Evolutionary conservation across 306 rosid species (phyloP).

Genomic region (Vachellia pachyceras): DNA sequence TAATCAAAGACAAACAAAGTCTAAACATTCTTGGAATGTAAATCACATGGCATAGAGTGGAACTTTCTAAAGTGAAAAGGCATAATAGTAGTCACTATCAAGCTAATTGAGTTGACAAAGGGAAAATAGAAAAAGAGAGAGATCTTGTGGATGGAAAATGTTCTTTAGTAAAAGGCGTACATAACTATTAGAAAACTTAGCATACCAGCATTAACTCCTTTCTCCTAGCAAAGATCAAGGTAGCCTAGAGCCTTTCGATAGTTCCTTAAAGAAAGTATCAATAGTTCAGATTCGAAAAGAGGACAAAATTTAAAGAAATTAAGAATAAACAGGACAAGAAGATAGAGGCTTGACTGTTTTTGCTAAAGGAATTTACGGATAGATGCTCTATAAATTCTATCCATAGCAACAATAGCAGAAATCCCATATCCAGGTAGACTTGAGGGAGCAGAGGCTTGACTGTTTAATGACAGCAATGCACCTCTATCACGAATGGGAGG

Average conservation of each 20-base stretch:
- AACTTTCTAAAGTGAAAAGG: slow-evolving; percentile 36
- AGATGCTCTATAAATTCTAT: too few relatives aligned
- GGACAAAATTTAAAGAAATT: neutral
- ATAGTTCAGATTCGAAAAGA: too few relatives aligned
- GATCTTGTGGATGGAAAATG: too few relatives aligned
- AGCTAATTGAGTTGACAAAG: slow-evolving; percentile 30
- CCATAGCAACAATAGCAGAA: slow-evolving; percentile 99
- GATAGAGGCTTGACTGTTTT: too few relatives aligned
- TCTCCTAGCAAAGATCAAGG: too few relatives aligned
- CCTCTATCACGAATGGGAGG: slow-evolving; percentile 98
- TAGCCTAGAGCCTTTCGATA: too few relatives aligned
- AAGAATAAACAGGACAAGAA: neutral
- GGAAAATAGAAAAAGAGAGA: too few relatives aligned
- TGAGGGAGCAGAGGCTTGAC: slow-evolving; percentile 76
- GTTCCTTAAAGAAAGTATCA: too few relatives aligned
- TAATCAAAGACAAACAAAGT: slow-evolving; percentile 27
- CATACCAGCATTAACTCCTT: too few relatives aligned
- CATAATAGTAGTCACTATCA: slow-evolving; percentile 21
- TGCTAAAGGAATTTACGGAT: too few relatives aligned
- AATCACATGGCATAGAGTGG: neutral
- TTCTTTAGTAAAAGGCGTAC: too few relatives aligned
- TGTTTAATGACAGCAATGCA: slow-evolving; percentile 55
- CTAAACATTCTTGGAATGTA: slow-evolving; percentile 4
- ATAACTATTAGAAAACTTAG: too few relatives aligned
- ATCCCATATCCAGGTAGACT: slow-evolving; percentile 96